Conservation (phyloP, 169 alveolate species). For the Ichthyophthirius multifiliis region DNA sequence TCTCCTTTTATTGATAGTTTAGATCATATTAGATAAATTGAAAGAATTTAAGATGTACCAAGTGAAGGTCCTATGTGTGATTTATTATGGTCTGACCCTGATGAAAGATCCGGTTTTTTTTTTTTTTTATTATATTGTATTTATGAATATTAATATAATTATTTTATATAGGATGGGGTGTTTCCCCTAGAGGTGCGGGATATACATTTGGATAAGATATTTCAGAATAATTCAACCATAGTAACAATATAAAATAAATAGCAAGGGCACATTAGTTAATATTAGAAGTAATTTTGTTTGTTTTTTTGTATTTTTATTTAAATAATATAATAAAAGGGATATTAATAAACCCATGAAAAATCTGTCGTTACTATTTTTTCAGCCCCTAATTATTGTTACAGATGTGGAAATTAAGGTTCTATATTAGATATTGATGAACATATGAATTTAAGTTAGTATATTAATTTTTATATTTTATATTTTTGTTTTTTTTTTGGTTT, state of each 20-base stretch:
- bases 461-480: neutral
- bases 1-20: conserved; percentile 93
- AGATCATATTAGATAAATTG: conserved; percentile 90
- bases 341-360: conserved; percentile 89
- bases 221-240: conserved; percentile 84
- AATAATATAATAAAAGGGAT: conserved; percentile 60
- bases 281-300: conserved; percentile 81
- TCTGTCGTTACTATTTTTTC: conserved; percentile 94
- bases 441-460: conserved; percentile 48
- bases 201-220: conserved; percentile 96
- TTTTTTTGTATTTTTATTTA: neutral
- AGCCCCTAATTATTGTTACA: conserved; percentile 96
- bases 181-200: conserved; percentile 98
- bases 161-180: conserved; percentile 89
- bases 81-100: conserved; percentile 98
- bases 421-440: conserved; percentile 96
- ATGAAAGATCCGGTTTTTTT: conserved; percentile 80
- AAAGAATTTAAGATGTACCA: conserved; percentile 92
- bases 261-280: conserved; percentile 97
- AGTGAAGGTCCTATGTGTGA: conserved; percentile 99
- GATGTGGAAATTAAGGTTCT: conserved; percentile 94
- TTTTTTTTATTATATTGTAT: neutral
- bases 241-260: conserved; percentile 92
- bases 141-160: neutral
- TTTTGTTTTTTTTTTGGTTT: neutral